Conservation (phyloP, 2,329 filamentous ascomycete genomes). For the Boeremia exigua region DNA sequence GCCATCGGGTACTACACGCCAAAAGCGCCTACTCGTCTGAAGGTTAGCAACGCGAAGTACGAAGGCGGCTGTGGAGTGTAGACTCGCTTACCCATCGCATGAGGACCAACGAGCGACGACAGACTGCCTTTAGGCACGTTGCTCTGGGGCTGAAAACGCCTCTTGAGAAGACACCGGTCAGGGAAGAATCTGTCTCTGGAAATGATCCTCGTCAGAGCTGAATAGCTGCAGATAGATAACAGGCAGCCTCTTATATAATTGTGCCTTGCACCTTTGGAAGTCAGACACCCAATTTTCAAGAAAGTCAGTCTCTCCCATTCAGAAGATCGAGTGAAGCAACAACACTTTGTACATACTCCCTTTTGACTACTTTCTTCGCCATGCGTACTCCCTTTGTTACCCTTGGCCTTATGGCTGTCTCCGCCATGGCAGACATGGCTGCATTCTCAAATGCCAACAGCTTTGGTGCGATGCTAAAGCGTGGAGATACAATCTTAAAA, state of each 20-base stretch:
- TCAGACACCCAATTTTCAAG: too few relatives aligned
- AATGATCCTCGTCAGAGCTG: not conserved
- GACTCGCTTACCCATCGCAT: constrained; percentile 1
- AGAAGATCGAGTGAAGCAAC: not conserved
- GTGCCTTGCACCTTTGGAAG: not conserved
- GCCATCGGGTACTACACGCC: not conserved
- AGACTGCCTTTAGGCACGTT: not conserved
- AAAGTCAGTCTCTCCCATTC: not conserved
- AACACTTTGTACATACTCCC: not conserved
- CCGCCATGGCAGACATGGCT: constrained; percentile 27
- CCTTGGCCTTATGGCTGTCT: constrained; percentile 29
- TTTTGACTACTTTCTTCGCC: constrained; percentile 15
- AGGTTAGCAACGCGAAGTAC: constrained; percentile 16
- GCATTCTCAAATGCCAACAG: constrained; percentile 46
- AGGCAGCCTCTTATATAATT: not conserved
- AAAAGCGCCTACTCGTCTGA: not conserved
- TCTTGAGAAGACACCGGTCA: not conserved
- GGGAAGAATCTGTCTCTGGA: not conserved
- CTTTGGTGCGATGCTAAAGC: constrained; percentile 51
- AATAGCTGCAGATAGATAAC: not conserved
- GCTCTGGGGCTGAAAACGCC: not conserved
- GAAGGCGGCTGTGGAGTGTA: constrained; percentile 2
- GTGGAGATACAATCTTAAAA: constrained; percentile 30
- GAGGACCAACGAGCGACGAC: not conserved
- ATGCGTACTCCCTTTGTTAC: constrained; percentile 39